Evolutionary conservation across 768 basidiomycete genomes (phyloP), one percentile per base, ranked within the genome.

Genomic region (Boletus rubroflammeus): DNA sequence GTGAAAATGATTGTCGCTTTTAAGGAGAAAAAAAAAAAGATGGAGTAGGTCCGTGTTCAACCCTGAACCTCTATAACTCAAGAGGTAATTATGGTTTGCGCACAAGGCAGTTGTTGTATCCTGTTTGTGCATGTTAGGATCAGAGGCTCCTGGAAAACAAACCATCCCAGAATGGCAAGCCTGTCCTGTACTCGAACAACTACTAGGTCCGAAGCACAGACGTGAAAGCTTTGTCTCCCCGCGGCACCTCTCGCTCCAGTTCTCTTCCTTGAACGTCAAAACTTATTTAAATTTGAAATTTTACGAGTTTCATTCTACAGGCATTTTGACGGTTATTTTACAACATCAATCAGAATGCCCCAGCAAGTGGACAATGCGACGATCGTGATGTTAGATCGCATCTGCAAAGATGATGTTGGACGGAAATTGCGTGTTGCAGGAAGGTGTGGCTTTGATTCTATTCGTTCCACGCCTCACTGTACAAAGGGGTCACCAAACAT

Each of bases 351-450:
- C 53, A 26, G 49, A 36, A 82, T 82, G 81, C 74, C 79, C 41
- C 78, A 75, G 45, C 76, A 76, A 58, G 75, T 79, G 45, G 78
- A 81, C 39, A 63, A 66, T 50, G 82, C 79, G n/a, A 71, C 57
- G 41, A 75, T 78, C 21, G 76, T 73, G 44, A 73, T 67, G 64
- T 49, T 85, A 38, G 66, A 71, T 49, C 72, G 69, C 38, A 65
- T 85, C 41, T 64, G 67, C 26, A 65, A 73, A 19, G 61, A 66
- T 15, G 59, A 78, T 34, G 59, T 74, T 43, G 80, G 81, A 43
- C 72, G 70, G 51, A 86, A 86, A 69, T 58, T 86, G 56, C 75
- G 84, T 53, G 68, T 86, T 44, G 80, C 81, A 25, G 85, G 83
- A 60, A 73, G 80, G 85, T 85, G 67, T 54, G 78, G 65, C 14